phyloP scores from a whole-genome alignment of 345 rosid species.

The Eucalyptus erythrocorys region DNA sequence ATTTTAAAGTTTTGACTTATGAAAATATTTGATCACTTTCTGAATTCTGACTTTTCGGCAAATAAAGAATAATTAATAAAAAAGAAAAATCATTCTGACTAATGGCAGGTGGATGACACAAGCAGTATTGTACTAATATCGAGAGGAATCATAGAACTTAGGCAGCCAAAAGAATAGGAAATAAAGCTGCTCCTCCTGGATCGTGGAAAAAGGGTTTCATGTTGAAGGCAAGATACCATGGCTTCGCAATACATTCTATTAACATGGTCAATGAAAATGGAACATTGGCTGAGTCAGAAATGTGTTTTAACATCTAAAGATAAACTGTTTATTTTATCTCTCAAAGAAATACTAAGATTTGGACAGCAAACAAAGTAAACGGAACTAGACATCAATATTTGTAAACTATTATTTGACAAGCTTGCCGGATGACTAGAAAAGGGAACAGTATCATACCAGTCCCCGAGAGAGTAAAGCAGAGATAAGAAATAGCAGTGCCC shows the following conservation, averaged over 20 bases:
- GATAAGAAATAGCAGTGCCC: conserved; percentile 86
- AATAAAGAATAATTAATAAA: background rate
- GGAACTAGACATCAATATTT: background rate
- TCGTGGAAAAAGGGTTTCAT: background rate
- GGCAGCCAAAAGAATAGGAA: background rate
- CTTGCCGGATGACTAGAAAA: background rate
- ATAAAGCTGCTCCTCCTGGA: background rate
- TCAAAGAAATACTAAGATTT: background rate
- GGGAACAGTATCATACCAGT: conserved; percentile 50
- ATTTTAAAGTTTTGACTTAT: background rate
- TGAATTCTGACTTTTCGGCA: background rate
- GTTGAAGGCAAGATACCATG: background rate
- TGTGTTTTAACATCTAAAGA: background rate
- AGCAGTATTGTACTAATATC: background rate
- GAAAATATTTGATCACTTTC: background rate
- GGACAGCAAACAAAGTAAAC: background rate
- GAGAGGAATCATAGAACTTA: background rate
- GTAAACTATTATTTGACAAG: background rate
- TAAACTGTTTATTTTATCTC: background rate
- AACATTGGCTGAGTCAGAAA: background rate
- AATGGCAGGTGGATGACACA: background rate
- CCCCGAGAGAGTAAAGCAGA: conserved; percentile 94
- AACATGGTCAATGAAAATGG: background rate
- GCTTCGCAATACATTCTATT: background rate
- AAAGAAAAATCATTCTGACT: background rate